A percentile compares a stretch with the other conserved stretches of the same genome.
These are phyloP conservation scores for Handroanthus guayacan DNA, from an alignment of 257 asterid genomes.

Conservation along the genomic window DNA sequence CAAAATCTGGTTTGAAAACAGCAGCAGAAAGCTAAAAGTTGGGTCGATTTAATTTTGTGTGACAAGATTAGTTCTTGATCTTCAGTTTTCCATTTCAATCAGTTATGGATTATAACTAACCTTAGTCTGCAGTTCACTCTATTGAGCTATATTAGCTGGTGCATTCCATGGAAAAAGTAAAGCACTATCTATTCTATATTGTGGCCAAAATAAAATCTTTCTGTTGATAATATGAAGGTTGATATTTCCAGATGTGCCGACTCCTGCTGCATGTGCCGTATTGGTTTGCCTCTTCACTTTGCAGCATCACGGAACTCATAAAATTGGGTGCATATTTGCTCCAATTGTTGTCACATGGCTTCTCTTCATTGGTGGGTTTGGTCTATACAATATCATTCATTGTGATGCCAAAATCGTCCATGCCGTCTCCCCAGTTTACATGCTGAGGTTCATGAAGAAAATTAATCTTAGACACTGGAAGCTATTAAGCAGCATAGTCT, in stretches of 20 bases:
- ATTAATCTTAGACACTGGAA: constrained; percentile 67
- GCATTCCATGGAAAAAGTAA: background rate
- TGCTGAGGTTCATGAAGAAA: constrained; percentile 75
- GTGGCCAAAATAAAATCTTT: background rate
- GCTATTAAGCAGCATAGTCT: constrained; percentile 71
- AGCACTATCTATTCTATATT: background rate
- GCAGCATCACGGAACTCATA: constrained; percentile 87
- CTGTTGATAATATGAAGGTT: background rate
- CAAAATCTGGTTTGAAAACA: background rate
- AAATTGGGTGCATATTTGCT: constrained; percentile 82
- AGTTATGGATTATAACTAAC: background rate
- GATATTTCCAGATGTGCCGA: constrained; percentile 70
- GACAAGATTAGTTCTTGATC: background rate
- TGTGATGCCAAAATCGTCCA: constrained; percentile 55
- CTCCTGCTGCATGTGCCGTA: constrained; percentile 83
- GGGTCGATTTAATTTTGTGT: background rate
- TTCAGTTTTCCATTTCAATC: background rate
- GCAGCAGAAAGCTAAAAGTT: background rate
- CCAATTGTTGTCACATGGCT: constrained; percentile 91
- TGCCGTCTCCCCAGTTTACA: constrained; percentile 80
- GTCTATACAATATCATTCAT: constrained; percentile 72
- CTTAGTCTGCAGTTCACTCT: background rate
- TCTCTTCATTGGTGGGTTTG: constrained; percentile 67
- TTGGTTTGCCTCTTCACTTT: constrained; percentile 86
- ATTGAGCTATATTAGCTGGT: background rate